These are phyloP conservation scores for Tuber umbilicatum DNA, from an alignment of 495 filamentous ascomycete species.

Conservation along the genomic window DNA sequence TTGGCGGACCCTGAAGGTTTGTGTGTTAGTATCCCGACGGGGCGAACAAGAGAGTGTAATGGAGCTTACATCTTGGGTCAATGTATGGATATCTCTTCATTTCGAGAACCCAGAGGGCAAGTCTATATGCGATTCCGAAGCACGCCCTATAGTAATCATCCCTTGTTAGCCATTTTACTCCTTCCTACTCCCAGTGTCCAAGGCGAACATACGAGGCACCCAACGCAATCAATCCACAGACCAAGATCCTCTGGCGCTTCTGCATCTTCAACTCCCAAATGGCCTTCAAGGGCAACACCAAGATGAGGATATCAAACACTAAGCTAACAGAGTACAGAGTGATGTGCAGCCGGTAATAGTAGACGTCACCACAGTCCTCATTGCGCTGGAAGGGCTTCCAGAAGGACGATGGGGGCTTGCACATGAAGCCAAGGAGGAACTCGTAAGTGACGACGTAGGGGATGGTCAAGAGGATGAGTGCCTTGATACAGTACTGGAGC, in stretches of 20 bases:
- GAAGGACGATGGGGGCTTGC: background rate
- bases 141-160: background rate
- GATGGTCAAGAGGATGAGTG: background rate
- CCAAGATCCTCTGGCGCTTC: background rate
- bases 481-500: background rate
- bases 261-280: slow-evolving; percentile 9
- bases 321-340: background rate
- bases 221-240: background rate
- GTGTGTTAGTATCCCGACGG: background rate
- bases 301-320: slow-evolving; percentile 7
- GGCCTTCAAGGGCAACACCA: slow-evolving; percentile 5
- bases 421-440: slow-evolving; percentile 7
- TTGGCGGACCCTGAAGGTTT: background rate
- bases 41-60: background rate
- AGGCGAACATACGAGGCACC: slow-evolving; percentile 1
- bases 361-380: background rate
- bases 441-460: slow-evolving; percentile 7
- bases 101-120: slow-evolving; percentile 3
- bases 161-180: background rate
- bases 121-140: slow-evolving; percentile 1
- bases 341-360: slow-evolving; percentile 4
- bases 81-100: slow-evolving; percentile 3
- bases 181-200: background rate
- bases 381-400: slow-evolving; percentile 9
- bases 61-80: slow-evolving; percentile 6